Conservation (phyloP, 2,329 filamentous ascomycete species). For the Claviceps arundinis region DNA sequence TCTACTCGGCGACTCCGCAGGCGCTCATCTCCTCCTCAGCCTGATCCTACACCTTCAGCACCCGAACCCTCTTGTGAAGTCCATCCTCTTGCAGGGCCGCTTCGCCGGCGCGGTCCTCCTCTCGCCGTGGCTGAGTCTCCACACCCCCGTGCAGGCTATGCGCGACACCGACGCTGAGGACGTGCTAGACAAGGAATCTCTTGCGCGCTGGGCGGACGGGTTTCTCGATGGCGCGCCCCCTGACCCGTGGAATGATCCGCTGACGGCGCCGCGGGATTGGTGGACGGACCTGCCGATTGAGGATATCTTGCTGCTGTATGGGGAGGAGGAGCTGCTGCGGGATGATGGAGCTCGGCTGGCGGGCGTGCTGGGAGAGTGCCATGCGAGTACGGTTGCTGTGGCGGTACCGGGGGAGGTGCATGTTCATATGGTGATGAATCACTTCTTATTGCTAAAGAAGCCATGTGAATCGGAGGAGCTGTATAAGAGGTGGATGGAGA, state of each 20-base stretch:
- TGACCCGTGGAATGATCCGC: constrained; percentile 5
- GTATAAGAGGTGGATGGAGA: constrained; percentile 3
- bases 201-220: neutral
- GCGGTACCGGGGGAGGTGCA: constrained; percentile 1
- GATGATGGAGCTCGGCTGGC: neutral
- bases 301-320: constrained; percentile 1
- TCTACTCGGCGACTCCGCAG: constrained; percentile 5
- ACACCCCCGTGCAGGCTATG: neutral
- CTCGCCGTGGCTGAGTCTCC: constrained; percentile 4
- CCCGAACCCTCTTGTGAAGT: constrained; percentile 1
- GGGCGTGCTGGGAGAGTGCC: neutral
- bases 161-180: neutral
- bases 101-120: constrained; percentile 3
- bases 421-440: constrained; percentile 5
- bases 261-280: constrained; percentile 4
- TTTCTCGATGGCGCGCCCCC: constrained; percentile 1
- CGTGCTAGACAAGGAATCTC: neutral
- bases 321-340: constrained; percentile 4
- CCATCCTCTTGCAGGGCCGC: neutral
- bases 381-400: neutral
- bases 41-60: constrained; percentile 2
- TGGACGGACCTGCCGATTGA: constrained; percentile 3
- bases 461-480: constrained; percentile 1
- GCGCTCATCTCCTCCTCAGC: constrained; percentile 2
- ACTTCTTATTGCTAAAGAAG: constrained; percentile 1